phyloP scores from a whole-genome alignment of 495 filamentous ascomycete genomes.

The Polyplosphaeria fusca region DNA sequence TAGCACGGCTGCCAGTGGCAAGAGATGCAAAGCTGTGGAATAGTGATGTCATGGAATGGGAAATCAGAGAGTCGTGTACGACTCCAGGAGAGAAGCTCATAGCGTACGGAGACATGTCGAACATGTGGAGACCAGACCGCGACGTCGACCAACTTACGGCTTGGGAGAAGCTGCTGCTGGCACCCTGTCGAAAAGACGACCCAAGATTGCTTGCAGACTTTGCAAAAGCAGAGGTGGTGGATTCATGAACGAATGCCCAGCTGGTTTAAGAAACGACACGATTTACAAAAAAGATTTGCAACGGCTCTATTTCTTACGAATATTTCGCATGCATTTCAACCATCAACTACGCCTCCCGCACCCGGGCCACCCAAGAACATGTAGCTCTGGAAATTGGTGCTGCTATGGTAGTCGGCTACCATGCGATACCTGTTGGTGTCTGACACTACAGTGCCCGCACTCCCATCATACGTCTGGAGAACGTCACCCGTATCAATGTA shows the following conservation, averaged over 20 bases:
- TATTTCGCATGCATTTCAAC: no score
- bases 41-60: constrained; percentile 5
- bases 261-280: no score
- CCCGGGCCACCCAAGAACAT: constrained; percentile 21
- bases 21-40: constrained; percentile 9
- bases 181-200: constrained; percentile 19
- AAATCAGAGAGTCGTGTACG: neutral
- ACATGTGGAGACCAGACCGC: neutral
- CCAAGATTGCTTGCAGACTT: constrained; percentile 10
- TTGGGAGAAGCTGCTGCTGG: constrained; percentile 23
- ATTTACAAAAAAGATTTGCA: no score
- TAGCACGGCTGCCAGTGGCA: constrained; percentile 10
- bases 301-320: no score
- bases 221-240: no score
- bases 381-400: neutral
- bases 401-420: neutral
- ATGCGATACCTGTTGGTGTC: constrained; percentile 17
- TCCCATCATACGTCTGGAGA: constrained; percentile 13
- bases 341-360: constrained; percentile 12
- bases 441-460: constrained; percentile 6
- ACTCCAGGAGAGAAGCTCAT: neutral
- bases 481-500: constrained; percentile 4
- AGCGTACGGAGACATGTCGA: constrained; percentile 13
- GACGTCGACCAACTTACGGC: neutral
- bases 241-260: no score